These are phyloP conservation scores for Erythrophleum fordii DNA, from an alignment of 306 rosid genomes.

Conservation along the genomic window DNA sequence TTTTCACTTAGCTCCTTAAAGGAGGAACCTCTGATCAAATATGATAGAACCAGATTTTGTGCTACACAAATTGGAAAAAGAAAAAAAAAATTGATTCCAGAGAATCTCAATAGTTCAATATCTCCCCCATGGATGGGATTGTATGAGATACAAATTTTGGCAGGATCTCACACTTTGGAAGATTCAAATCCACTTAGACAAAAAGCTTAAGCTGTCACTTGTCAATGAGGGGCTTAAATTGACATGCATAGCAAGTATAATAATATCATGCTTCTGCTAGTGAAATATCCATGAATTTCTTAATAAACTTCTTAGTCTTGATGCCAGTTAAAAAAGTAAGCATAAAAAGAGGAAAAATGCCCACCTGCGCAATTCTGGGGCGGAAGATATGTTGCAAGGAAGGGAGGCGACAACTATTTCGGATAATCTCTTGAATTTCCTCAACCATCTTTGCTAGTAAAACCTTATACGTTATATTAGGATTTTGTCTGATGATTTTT, in stretches of 20 bases:
- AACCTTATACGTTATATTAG: constrained; percentile 49
- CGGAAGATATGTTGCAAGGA: constrained; percentile 47
- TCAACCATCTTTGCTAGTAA: constrained; percentile 46
- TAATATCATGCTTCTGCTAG: no score
- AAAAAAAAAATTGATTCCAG: neutral
- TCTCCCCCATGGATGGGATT: no score
- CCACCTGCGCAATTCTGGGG: constrained; percentile 59
- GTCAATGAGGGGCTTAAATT: neutral
- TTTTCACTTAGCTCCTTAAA: neutral
- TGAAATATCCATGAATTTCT: no score
- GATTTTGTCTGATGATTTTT: constrained; percentile 30
- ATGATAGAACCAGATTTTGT: no score
- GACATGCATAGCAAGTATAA: neutral
- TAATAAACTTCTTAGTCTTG: no score
- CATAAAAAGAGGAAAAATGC: neutral
- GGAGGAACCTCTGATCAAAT: no score
- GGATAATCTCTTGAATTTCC: constrained; percentile 32
- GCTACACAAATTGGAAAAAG: neutral
- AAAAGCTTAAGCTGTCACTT: neutral
- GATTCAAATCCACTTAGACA: neutral
- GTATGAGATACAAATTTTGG: neutral
- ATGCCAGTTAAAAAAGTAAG: neutral
- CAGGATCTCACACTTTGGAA: neutral
- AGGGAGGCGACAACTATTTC: constrained; percentile 38
- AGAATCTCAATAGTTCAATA: neutral